Conservation (phyloP, 1,284 basidiomycete genomes). For the Chondrostereum purpureum region DNA sequence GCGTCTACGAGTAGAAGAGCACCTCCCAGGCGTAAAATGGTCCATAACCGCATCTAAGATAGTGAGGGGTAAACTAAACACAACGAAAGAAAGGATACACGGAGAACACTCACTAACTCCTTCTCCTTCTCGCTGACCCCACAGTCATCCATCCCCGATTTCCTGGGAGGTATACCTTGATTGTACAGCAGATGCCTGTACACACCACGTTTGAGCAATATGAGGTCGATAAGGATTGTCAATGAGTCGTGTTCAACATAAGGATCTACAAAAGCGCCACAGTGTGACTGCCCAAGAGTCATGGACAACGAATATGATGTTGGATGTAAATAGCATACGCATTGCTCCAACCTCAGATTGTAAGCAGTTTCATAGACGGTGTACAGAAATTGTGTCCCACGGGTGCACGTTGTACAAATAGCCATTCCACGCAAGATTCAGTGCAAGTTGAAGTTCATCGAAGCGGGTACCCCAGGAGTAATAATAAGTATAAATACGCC, state of each 20-base stretch:
- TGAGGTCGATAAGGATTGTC: slow-evolving; percentile 76
- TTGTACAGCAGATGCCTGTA: slow-evolving; percentile 91
- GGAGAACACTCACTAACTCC: background rate
- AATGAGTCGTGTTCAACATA: slow-evolving; percentile 85
- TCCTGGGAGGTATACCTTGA: slow-evolving; percentile 59
- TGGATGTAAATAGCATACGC: slow-evolving; percentile 32
- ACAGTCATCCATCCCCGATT: slow-evolving; percentile 19
- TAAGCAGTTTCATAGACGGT: slow-evolving; percentile 80
- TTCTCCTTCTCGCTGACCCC: background rate
- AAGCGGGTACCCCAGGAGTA: too few relatives aligned
- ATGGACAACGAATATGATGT: slow-evolving; percentile 4
- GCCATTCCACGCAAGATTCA: slow-evolving; percentile 48
- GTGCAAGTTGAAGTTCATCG: too few relatives aligned
- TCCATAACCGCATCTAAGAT: slow-evolving; percentile 46
- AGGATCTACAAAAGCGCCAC: slow-evolving; percentile 76
- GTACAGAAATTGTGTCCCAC: slow-evolving; percentile 65
- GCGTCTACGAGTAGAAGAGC: slow-evolving; percentile 59
- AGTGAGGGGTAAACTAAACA: background rate
- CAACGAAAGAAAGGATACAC: background rate
- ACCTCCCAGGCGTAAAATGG: slow-evolving; percentile 50
- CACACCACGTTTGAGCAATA: slow-evolving; percentile 81
- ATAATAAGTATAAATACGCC: too few relatives aligned
- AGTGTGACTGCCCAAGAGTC: slow-evolving; percentile 38
- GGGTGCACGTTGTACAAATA: slow-evolving; percentile 76
- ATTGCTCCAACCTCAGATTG: slow-evolving; percentile 78